These are phyloP conservation scores for Haematococcus lacustris DNA, from an alignment of 139 green algal genomes.

Conservation along the genomic window DNA sequence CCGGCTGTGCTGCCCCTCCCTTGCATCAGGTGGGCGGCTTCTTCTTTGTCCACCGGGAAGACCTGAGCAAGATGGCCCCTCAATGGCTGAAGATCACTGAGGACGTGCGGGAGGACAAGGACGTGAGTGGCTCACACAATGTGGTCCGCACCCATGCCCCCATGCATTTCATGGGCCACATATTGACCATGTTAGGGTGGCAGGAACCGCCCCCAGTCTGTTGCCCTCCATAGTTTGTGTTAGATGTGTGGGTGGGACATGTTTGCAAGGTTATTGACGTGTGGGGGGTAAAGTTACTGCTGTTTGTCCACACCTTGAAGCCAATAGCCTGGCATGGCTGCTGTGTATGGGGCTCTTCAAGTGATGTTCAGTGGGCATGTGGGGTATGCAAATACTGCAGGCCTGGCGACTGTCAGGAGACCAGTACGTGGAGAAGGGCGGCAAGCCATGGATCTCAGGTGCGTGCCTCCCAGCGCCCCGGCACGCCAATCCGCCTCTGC, in stretches of 20 bases:
- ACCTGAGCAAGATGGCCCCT: constrained; percentile 58
- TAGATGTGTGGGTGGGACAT: neutral
- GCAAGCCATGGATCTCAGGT: constrained; percentile 73
- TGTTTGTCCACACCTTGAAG: neutral
- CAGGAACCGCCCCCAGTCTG: neutral
- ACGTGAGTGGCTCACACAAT: too few species aligned
- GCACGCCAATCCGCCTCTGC: too few species aligned
- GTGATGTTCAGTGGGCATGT: neutral
- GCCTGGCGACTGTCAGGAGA: constrained; percentile 59
- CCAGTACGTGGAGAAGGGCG: constrained; percentile 47
- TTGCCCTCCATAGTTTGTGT: neutral
- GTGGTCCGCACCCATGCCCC: too few species aligned
- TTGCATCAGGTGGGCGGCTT: constrained; percentile 63
- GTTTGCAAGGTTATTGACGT: neutral
- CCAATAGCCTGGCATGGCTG: neutral
- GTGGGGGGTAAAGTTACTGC: neutral
- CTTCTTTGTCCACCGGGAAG: constrained; percentile 63
- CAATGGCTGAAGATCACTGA: constrained; percentile 73
- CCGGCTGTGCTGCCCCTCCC: constrained; percentile 2
- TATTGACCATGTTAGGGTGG: neutral
- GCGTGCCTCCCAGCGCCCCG: too few species aligned
- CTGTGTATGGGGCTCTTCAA: neutral
- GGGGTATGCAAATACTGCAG: constrained; percentile 12
- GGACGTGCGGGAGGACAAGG: constrained; percentile 52
- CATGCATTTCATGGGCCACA: neutral